phyloP scores from a whole-genome alignment of 495 filamentous ascomycete genomes.

The Filosporella fistucella region DNA sequence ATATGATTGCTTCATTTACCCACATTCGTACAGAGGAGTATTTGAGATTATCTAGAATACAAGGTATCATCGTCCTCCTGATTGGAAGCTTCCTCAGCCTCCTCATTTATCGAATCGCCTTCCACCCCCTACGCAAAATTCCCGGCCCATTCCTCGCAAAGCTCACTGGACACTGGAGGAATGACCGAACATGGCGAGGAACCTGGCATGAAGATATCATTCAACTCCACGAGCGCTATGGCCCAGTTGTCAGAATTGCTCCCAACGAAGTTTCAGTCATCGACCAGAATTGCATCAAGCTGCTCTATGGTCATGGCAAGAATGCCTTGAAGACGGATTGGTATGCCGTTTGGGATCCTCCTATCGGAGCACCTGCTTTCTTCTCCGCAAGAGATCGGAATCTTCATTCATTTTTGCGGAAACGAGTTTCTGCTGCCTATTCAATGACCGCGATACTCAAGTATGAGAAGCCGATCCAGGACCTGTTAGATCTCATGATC shows the following conservation, averaged over 20 bases:
- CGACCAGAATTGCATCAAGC: conserved; percentile 27
- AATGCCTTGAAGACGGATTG: conserved; percentile 31
- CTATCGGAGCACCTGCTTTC: conserved; percentile 17
- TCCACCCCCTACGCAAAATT: conserved; percentile 36
- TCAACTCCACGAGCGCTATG: conserved; percentile 43
- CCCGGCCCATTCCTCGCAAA: conserved; percentile 49
- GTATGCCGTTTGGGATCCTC: conserved; percentile 26
- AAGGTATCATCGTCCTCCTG: too few relatives aligned
- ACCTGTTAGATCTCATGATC: conserved; percentile 42
- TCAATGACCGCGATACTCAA: conserved; percentile 48
- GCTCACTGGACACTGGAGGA: conserved; percentile 53
- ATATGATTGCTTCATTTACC: too few relatives aligned
- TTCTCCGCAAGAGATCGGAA: conserved; percentile 28
- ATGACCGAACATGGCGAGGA: conserved; percentile 35
- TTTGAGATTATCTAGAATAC: too few relatives aligned
- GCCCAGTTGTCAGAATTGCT: conserved; percentile 42
- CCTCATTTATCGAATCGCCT: too few relatives aligned
- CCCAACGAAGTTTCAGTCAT: conserved; percentile 44
- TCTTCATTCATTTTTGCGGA: conserved; percentile 23
- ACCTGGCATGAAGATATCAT: conserved; percentile 41
- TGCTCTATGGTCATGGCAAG: conserved; percentile 17
- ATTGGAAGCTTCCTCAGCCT: too few relatives aligned
- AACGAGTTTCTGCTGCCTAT: conserved; percentile 40
- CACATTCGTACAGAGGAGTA: too few relatives aligned
- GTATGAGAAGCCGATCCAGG: conserved; percentile 52